Evolutionary conservation across 805 yeast genomes (phyloP).

Genomic region (Metschnikowia santaceciliae): DNA sequence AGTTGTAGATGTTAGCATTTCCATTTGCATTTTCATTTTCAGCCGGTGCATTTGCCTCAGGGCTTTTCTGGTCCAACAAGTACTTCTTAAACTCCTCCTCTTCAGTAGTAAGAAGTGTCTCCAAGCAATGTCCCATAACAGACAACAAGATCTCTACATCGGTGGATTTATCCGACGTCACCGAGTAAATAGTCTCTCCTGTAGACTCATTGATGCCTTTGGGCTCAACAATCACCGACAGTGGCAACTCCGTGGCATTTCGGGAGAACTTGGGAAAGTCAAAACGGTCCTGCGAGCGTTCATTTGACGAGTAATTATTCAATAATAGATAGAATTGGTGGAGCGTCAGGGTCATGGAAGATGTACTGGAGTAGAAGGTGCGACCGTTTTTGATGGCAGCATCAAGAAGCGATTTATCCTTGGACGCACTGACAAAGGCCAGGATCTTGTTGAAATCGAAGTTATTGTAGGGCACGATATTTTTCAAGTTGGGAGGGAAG

Average conservation of each 20-base stretch:
- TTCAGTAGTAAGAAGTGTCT: constrained; percentile 64
- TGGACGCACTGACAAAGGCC: constrained; percentile 61
- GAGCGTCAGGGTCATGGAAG: constrained; percentile 77
- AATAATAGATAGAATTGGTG: constrained; percentile 71
- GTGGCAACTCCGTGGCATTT: constrained; percentile 41
- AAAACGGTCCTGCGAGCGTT: constrained; percentile 22
- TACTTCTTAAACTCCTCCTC: constrained; percentile 46
- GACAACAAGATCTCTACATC: constrained; percentile 68
- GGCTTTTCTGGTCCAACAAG: constrained; percentile 18
- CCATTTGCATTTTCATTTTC: constrained; percentile 7
- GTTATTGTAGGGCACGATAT: constrained; percentile 57
- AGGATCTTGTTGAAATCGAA: constrained; percentile 59
- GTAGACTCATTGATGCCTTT: constrained; percentile 30
- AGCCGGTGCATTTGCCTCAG: constrained; percentile 3
- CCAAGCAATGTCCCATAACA: constrained; percentile 74
- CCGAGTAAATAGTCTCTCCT: constrained; percentile 44
- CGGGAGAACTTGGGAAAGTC: constrained; percentile 40
- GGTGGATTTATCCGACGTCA: constrained; percentile 66
- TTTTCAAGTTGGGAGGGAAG: constrained; percentile 56
- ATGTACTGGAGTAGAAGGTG: constrained; percentile 73
- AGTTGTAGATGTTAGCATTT: constrained; percentile 53
- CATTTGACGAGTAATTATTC: constrained; percentile 34
- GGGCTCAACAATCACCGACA: constrained; percentile 53
- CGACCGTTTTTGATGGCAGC: constrained; percentile 39
- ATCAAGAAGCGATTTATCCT: constrained; percentile 50